Evolutionary conservation across 1,284 basidiomycete genomes (phyloP), one percentile per base, ranked within the genome.

Genomic region (Lignosus rhinocerotis): DNA sequence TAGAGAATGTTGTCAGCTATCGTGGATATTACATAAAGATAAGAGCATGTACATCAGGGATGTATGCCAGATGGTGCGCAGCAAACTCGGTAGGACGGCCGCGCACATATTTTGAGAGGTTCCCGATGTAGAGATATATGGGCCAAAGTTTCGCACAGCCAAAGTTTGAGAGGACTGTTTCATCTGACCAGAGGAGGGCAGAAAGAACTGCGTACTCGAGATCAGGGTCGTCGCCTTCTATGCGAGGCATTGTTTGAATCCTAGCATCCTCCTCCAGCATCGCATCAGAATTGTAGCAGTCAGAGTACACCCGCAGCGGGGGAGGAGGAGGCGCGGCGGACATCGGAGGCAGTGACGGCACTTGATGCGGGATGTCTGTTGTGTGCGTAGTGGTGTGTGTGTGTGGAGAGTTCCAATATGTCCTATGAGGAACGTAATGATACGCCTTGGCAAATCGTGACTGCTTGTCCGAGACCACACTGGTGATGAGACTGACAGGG

Each of bases 41-140:
- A n/a, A n/a, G n/a, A n/a, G n/a, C n/a, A n/a, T n/a, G n/a, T n/a
- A 74, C 70, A 8, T 63, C 66, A 1, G 72, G 73, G 2, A 75
- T 64, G 53, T 72, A 73, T 0, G 71, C 73, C 0, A 76, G 2
- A 51, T 69, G 65, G 19, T 69, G 62, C 6, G 53, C 55, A 6
- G 61, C 54, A 25, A 58, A 48, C 12, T 47, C 48, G 1, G 54
- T 50, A 2, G 66, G 69, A 44, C 62, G 58, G n/a, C 56, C 51
- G 0, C 69, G 64, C 2, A 64, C 48, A 38, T 70, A 70, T 42
- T 72, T 72, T 2, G 63, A 65, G 9, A 58, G 53, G 31, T 67
- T 68, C 1, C 64, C 68, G 30, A 69, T 62, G n/a, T 46, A 55
- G 5, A 51, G 6, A 17, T 61, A 61, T 10, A 61, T 57, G 1